Evolutionary conservation across 2,329 filamentous ascomycete species (phyloP).

Genomic region (Pseudogymnoascus sp.): DNA sequence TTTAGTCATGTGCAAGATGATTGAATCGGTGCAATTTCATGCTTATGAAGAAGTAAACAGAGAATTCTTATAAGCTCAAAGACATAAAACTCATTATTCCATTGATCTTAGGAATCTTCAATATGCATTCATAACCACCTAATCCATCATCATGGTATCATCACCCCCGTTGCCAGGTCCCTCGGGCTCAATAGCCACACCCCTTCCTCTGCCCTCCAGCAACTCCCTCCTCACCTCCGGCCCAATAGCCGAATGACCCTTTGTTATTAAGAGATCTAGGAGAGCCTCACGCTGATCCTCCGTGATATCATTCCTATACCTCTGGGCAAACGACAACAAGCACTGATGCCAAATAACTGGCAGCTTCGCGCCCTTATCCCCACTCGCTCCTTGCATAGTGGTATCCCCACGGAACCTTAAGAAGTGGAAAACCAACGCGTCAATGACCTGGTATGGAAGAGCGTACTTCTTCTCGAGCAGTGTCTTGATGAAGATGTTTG

Average conservation of each 20-base stretch:
- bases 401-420: slow-evolving; percentile 73
- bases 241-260: slow-evolving; percentile 81
- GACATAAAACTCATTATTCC: background rate
- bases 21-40: background rate
- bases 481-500: slow-evolving; percentile 90
- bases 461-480: slow-evolving; percentile 96
- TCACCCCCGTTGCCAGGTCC: slow-evolving; percentile 55
- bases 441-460: slow-evolving; percentile 87
- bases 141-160: slow-evolving; percentile 78
- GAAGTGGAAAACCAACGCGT: slow-evolving; percentile 94
- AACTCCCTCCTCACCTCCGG: slow-evolving; percentile 86
- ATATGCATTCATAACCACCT: slow-evolving; percentile 8
- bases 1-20: background rate
- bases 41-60: background rate
- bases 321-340: slow-evolving; percentile 81
- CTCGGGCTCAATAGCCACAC: slow-evolving; percentile 57
- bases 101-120: background rate
- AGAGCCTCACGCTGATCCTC: slow-evolving; percentile 90
- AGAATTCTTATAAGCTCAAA: background rate
- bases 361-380: slow-evolving; percentile 53
- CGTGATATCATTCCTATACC: slow-evolving; percentile 92
- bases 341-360: slow-evolving; percentile 97
- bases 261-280: slow-evolving; percentile 73
- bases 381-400: slow-evolving; percentile 38
- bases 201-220: slow-evolving; percentile 77